Conservation (phyloP, 2,329 filamentous ascomycete genomes). For the Aspergillus novoparasiticus region DNA sequence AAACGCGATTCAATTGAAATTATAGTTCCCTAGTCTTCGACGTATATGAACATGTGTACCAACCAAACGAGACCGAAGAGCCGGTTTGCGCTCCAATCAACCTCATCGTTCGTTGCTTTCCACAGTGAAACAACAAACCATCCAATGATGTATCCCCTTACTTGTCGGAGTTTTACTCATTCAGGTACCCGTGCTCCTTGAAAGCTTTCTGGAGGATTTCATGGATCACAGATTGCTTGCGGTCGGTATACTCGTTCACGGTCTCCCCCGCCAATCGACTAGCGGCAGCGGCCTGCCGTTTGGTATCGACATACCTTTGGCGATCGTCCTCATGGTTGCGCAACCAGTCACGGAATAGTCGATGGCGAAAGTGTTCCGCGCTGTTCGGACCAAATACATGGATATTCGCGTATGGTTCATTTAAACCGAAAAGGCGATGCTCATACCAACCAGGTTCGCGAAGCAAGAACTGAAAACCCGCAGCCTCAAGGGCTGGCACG, state of each 20-base stretch:
- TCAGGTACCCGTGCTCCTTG: neutral
- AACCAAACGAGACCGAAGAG: neutral
- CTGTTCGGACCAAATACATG: constrained; percentile 52
- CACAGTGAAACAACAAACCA: neutral
- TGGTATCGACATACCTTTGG: constrained; percentile 44
- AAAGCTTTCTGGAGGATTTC: constrained; percentile 44
- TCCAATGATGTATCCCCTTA: neutral
- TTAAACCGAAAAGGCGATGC: constrained; percentile 51
- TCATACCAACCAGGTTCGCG: constrained; percentile 53
- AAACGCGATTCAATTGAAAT: neutral
- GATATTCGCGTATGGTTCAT: constrained; percentile 47
- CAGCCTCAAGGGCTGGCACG: constrained; percentile 45
- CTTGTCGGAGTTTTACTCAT: neutral
- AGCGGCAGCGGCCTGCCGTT: constrained; percentile 39
- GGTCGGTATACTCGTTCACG: constrained; percentile 43
- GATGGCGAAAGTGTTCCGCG: constrained; percentile 48
- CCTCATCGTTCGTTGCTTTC: neutral
- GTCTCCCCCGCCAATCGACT: constrained; percentile 35
- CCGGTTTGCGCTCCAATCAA: neutral
- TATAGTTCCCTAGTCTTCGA: neutral
- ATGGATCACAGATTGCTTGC: constrained; percentile 46
- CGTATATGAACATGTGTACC: neutral
- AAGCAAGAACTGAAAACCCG: constrained; percentile 50
- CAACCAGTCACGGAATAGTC: constrained; percentile 52
- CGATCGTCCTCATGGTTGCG: constrained; percentile 40